phyloP scores from a whole-genome alignment of 345 rosid species.

The Mercurialis annua region DNA sequence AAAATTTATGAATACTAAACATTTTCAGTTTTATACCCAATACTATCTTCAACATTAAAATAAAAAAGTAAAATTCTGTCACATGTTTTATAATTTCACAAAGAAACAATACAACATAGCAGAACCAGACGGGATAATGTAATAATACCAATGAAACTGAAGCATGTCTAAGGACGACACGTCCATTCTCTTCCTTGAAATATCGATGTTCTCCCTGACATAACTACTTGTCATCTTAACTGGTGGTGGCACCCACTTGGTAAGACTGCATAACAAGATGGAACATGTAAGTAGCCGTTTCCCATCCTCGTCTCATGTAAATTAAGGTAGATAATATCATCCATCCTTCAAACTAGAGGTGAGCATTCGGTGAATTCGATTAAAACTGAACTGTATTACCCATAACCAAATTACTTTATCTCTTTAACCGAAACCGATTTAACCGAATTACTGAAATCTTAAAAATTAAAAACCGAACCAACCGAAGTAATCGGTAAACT shows the following conservation, averaged over 20 bases:
- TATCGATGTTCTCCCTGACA: slow-evolving; percentile 62
- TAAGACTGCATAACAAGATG: slow-evolving; percentile 55
- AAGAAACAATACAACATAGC: neutral
- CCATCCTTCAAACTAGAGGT: neutral
- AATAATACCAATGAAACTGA: slow-evolving; percentile 84
- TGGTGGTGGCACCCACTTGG: slow-evolving; percentile 98
- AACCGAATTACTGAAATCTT: too few species aligned
- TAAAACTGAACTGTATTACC: too few species aligned
- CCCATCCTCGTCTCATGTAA: neutral
- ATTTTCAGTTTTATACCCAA: neutral
- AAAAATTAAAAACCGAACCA: too few species aligned
- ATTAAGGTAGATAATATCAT: neutral
- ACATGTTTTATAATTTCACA: neutral
- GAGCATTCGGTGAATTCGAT: too few species aligned
- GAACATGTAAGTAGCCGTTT: slow-evolving; percentile 13
- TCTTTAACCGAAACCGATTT: too few species aligned
- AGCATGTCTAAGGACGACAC: slow-evolving; percentile 93
- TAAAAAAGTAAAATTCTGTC: neutral
- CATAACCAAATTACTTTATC: too few species aligned
- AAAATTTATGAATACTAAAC: neutral
- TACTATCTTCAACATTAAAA: neutral
- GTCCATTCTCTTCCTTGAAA: slow-evolving; percentile 90
- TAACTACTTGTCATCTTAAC: slow-evolving; percentile 85
- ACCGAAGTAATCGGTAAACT: too few species aligned
- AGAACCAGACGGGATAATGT: neutral